These are phyloP conservation scores for Pseudopyricularia javanii DNA, from an alignment of 2,329 filamentous ascomycete species.

Conservation along the genomic window DNA sequence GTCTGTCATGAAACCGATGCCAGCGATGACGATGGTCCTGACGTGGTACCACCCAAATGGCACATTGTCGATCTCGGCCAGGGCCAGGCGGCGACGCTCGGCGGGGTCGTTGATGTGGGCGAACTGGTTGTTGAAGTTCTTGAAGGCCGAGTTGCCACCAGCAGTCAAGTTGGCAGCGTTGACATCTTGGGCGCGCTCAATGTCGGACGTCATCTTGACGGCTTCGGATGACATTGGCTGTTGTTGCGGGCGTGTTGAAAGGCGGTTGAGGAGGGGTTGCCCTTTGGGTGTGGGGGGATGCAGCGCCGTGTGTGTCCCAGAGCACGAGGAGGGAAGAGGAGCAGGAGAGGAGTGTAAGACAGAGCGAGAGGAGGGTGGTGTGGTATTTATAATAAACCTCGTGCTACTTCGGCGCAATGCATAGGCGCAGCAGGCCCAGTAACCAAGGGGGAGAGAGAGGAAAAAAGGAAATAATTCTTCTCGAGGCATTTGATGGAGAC, in stretches of 20 bases:
- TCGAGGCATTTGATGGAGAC: too few species aligned
- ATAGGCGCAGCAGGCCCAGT: too few species aligned
- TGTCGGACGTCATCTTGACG: not conserved
- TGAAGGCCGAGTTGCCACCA: slow-evolving; percentile 59
- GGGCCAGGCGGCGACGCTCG: slow-evolving; percentile 65
- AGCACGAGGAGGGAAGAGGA: not conserved
- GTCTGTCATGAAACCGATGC: slow-evolving; percentile 82
- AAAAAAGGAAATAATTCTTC: too few species aligned
- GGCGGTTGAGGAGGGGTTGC: too few species aligned
- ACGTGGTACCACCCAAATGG: slow-evolving; percentile 80
- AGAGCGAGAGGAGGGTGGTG: not conserved
- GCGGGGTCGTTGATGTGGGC: slow-evolving; percentile 55
- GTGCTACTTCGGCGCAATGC: too few species aligned
- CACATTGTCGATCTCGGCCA: slow-evolving; percentile 72
- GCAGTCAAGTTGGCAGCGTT: not conserved
- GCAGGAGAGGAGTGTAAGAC: not conserved
- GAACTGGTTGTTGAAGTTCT: slow-evolving; percentile 52
- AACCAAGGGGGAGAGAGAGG: too few species aligned
- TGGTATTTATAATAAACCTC: not conserved
- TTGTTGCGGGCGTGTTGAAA: too few species aligned
- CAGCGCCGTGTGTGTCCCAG: not conserved
- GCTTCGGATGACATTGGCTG: not conserved
- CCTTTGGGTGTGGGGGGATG: not conserved
- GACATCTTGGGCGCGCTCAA: not conserved
- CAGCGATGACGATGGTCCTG: slow-evolving; percentile 63